A percentile compares a stretch with the other conserved stretches of the same genome.
Evolutionary conservation across 2,329 filamentous ascomycete species (phyloP).

Genomic region (Aspergillus clavatus): DNA sequence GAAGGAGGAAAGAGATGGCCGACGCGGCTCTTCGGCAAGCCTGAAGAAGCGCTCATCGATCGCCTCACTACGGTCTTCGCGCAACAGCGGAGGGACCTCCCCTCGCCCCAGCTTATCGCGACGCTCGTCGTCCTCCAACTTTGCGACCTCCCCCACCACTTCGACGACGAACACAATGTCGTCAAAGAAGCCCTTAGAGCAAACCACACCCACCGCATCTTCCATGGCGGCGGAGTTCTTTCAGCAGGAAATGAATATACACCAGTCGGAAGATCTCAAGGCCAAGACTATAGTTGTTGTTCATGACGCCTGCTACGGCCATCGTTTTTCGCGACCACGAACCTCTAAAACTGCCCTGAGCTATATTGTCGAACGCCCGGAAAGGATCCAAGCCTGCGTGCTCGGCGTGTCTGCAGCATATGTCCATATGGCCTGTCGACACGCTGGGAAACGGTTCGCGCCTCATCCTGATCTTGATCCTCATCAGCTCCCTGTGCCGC

Average conservation of each 20-base stretch:
- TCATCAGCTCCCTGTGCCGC: conserved; percentile 54
- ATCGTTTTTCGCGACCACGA: conserved; percentile 80
- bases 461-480: conserved; percentile 60
- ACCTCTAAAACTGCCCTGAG: conserved; percentile 66
- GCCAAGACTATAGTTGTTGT: conserved; percentile 74
- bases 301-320: conserved; percentile 92
- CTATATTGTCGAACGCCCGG: conserved; percentile 88
- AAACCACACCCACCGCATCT: conserved; percentile 42
- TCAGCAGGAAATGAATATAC: conserved; percentile 60
- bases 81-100: conserved; percentile 24
- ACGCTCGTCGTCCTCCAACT: conserved; percentile 30
- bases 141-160: conserved; percentile 24
- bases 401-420: conserved; percentile 83
- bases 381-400: conserved; percentile 78
- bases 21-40: conserved; percentile 30
- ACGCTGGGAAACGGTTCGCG: conserved; percentile 65
- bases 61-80: conserved; percentile 34
- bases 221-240: conserved; percentile 65
- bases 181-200: conserved; percentile 25
- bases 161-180: conserved; percentile 23
- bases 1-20: conserved; percentile 37
- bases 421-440: conserved; percentile 77
- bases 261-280: conserved; percentile 45
- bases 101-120: conserved; percentile 30
- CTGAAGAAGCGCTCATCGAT: conserved; percentile 37